A percentile compares a stretch with the other conserved stretches of the same genome.
Conservation (phyloP, 192 early-diverging fungal species). For the Coemansia sp. region DNA sequence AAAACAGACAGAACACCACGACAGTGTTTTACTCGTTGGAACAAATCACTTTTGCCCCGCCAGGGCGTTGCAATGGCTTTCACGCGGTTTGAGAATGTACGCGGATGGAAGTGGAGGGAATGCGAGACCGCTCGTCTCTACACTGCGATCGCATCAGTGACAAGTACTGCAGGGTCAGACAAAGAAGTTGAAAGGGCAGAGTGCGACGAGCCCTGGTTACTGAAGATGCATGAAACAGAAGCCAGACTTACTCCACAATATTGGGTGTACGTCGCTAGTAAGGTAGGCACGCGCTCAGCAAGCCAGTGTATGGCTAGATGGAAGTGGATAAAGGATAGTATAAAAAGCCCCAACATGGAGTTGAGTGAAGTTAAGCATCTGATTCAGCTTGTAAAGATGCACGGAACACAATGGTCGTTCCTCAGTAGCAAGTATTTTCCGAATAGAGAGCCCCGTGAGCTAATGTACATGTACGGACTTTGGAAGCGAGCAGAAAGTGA, state of each 20-base stretch:
- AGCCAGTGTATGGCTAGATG: conserved; percentile 35
- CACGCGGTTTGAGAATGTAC: conserved; percentile 30
- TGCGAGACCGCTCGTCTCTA: conserved; percentile 17
- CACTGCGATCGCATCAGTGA: conserved; percentile 9
- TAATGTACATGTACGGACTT: conserved; percentile 9
- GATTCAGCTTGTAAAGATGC: conserved; percentile 17
- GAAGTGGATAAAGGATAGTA: background rate
- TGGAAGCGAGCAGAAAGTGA: conserved; percentile 27
- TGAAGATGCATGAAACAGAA: conserved; percentile 6
- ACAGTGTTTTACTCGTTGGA: conserved; percentile 46
- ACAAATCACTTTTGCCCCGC: conserved; percentile 22
- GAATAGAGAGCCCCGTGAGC: background rate
- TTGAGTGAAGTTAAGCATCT: conserved; percentile 17
- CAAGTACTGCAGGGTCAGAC: conserved; percentile 2
- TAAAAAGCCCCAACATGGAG: background rate
- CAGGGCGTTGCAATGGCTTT: conserved; percentile 24
- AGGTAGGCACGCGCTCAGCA: conserved; percentile 37
- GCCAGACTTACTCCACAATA: conserved; percentile 13
- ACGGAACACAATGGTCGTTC: conserved; percentile 27
- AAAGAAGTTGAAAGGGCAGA: background rate
- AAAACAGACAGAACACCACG: conserved; percentile 24
- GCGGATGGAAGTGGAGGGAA: conserved; percentile 31
- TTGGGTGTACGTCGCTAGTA: conserved; percentile 36
- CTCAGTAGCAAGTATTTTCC: conserved; percentile 24
- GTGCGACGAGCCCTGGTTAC: conserved; percentile 40